Evolutionary conservation across 495 filamentous ascomycete species (phyloP).

Genomic region (Lepidopterella palustris): DNA sequence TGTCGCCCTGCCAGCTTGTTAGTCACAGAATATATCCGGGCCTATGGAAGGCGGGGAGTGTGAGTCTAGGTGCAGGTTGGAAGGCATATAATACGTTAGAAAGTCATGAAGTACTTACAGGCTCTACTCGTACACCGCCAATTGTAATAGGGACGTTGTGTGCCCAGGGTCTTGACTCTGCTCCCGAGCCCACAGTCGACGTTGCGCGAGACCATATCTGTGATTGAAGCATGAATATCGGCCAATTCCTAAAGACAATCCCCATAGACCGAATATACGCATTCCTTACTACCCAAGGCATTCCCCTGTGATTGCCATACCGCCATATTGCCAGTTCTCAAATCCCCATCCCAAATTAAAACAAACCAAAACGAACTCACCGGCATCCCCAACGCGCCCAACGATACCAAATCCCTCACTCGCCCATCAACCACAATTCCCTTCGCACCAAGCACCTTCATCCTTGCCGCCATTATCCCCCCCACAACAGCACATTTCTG

Average conservation of each 20-base stretch:
- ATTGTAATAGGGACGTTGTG: slow-evolving; percentile 49
- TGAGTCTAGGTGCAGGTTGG: no score
- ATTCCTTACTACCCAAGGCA: no score
- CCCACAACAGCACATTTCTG: slow-evolving; percentile 60
- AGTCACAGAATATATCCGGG: background rate
- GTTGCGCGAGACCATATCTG: slow-evolving; percentile 53
- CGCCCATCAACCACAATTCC: slow-evolving; percentile 55
- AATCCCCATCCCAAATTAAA: background rate
- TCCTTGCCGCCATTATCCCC: slow-evolving; percentile 60
- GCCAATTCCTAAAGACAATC: no score
- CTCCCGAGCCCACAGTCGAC: slow-evolving; percentile 54
- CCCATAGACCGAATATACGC: no score
- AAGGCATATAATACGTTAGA: background rate
- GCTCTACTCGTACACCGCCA: slow-evolving; percentile 44
- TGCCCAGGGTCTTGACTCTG: slow-evolving; percentile 52
- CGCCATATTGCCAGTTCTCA: background rate
- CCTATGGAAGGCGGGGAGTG: background rate
- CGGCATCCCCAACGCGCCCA: slow-evolving; percentile 43
- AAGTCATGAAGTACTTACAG: slow-evolving; percentile 39
- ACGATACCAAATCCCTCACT: slow-evolving; percentile 54
- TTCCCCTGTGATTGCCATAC: no score
- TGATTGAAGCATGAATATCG: background rate
- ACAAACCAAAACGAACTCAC: slow-evolving; percentile 35
- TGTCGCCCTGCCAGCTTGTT: slow-evolving; percentile 45
- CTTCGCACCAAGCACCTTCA: slow-evolving; percentile 47